Conservation (phyloP, 768 basidiomycete genomes). For the Trametes cingulata region DNA sequence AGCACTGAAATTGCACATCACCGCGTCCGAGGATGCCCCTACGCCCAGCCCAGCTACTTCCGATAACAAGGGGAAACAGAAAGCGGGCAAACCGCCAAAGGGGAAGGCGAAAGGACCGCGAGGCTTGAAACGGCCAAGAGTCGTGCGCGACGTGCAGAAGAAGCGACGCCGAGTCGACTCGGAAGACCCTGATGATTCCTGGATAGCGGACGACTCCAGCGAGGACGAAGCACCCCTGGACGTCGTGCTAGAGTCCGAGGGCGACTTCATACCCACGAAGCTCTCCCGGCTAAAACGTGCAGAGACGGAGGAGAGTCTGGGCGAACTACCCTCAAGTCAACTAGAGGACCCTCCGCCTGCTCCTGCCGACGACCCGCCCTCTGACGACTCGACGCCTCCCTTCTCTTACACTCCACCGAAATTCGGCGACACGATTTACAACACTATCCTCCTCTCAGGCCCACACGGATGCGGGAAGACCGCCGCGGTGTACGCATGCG, state of each 20-base stretch:
- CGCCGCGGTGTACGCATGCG: slow-evolving; percentile 89
- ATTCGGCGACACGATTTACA: slow-evolving; percentile 61
- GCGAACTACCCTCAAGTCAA: background rate
- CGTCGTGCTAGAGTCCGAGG: slow-evolving; percentile 27
- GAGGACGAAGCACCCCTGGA: slow-evolving; percentile 40
- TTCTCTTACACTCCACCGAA: slow-evolving; percentile 19
- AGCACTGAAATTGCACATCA: slow-evolving; percentile 62
- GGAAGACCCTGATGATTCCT: slow-evolving; percentile 52
- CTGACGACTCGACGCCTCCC: slow-evolving; percentile 1
- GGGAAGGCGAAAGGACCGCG: slow-evolving; percentile 31
- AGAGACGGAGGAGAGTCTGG: background rate
- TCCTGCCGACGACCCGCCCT: background rate
- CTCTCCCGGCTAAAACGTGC: slow-evolving; percentile 9
- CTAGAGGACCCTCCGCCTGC: background rate
- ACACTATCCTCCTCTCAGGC: slow-evolving; percentile 84
- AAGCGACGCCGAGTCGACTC: slow-evolving; percentile 59
- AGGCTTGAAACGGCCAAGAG: slow-evolving; percentile 57
- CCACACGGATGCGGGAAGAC: slow-evolving; percentile 90
- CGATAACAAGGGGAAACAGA: slow-evolving; percentile 11
- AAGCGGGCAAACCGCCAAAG: slow-evolving; percentile 26
- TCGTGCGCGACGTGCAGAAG: slow-evolving; percentile 56
- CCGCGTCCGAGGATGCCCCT: background rate
- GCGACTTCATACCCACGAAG: background rate
- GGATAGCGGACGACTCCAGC: slow-evolving; percentile 47
- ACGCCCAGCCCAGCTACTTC: background rate